These are phyloP conservation scores for Brassica juncea DNA, from an alignment of 345 rosid species.

Conservation along the genomic window DNA sequence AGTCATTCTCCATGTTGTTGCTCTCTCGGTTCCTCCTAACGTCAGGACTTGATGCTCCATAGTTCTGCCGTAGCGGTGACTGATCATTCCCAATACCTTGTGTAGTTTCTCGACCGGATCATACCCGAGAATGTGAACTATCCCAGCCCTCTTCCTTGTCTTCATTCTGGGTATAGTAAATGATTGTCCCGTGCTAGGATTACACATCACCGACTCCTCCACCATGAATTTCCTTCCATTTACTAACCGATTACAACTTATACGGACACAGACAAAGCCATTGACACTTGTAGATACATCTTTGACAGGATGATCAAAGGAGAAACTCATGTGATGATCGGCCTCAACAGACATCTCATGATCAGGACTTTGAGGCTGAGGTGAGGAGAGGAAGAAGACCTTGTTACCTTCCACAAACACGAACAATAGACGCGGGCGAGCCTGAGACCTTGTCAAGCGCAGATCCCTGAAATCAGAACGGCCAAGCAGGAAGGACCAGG, in stretches of 20 bases:
- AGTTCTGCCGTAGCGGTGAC: not conserved
- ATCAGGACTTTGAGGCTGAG: not conserved
- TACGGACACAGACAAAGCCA: not conserved
- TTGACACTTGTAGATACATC: not conserved
- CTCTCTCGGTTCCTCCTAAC: not conserved
- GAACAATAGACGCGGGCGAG: not conserved
- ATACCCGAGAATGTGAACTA: not conserved
- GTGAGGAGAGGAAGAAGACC: not conserved
- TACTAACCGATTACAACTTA: not conserved
- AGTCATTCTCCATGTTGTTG: not conserved
- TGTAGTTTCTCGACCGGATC: not conserved
- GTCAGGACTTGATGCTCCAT: not conserved
- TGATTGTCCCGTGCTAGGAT: not conserved
- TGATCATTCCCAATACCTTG: not conserved
- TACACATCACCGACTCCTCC: not conserved
- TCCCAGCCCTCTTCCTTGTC: not conserved
- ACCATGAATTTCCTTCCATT: not conserved
- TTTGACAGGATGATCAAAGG: not conserved
- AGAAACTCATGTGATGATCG: not conserved
- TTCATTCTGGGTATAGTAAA: not conserved
- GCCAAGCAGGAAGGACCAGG: not conserved
- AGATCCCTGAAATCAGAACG: not conserved
- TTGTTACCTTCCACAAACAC: not conserved
- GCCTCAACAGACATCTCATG: not conserved
- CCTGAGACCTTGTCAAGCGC: not conserved